phyloP scores from a whole-genome alignment of 2,329 filamentous ascomycete genomes.

The Teratosphaeria gauchensis region DNA sequence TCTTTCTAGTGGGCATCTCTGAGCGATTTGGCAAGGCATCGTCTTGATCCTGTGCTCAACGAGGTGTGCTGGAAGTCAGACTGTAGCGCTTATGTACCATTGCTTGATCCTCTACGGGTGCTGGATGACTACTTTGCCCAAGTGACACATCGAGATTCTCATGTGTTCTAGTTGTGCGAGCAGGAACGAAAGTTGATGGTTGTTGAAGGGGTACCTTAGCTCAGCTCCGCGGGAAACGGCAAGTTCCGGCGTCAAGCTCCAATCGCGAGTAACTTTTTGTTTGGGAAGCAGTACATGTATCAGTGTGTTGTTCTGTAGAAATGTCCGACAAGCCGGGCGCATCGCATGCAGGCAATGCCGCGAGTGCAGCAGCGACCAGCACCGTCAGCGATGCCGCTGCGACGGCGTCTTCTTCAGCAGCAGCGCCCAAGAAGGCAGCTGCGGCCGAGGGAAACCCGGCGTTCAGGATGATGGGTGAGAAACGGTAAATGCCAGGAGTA shows the following conservation, averaged over 20 bases:
- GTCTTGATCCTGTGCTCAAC: too few relatives aligned
- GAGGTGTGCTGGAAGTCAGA: too few relatives aligned
- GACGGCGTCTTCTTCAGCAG: conserved; percentile 16
- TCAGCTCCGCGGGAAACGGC: neutral
- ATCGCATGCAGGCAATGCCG: conserved; percentile 11
- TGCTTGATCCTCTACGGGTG: too few relatives aligned
- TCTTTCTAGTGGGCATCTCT: too few relatives aligned
- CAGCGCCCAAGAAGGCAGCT: conserved; percentile 26
- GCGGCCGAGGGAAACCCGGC: conserved; percentile 54
- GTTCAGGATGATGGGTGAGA: conserved; percentile 58
- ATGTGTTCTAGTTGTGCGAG: too few relatives aligned
- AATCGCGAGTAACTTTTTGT: neutral
- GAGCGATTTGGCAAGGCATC: too few relatives aligned
- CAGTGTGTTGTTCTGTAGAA: neutral
- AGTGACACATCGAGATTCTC: too few relatives aligned
- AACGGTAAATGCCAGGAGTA: conserved; percentile 1
- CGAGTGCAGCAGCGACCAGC: conserved; percentile 5
- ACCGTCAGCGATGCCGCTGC: conserved; percentile 5
- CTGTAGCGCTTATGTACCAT: too few relatives aligned
- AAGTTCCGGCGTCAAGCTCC: neutral
- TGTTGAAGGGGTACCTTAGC: neutral
- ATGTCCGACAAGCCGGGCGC: conserved; percentile 14
- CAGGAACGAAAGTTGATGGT: too few relatives aligned
- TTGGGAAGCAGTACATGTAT: neutral
- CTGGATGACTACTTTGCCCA: too few relatives aligned